Evolutionary conservation across 169 alveolate genomes (phyloP), one percentile per base, ranked within the genome.

Genomic region (Babesia divergens): DNA sequence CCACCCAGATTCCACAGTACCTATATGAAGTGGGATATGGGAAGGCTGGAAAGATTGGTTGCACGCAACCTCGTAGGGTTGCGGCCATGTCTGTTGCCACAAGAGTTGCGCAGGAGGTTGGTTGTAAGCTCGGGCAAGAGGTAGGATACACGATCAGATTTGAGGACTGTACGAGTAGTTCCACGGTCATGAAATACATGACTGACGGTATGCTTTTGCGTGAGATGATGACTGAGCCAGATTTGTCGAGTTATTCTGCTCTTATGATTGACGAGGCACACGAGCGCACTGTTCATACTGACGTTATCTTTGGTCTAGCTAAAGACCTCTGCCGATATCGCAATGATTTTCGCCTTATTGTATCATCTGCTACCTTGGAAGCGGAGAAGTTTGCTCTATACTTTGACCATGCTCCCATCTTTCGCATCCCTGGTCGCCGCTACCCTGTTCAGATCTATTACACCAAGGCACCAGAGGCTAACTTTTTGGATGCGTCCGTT

Each of bases 71-170:
- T 4, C 83, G 99, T 72, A 92, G 99, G 77, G 99, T 98, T 3
- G 99, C 99, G 1, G 99, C 99, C 40, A 97, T 98, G 99, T 90
- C 99, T 42, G 99, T 98, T 13, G 99, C 99, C 42, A 89, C 97
- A 22, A 85, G 99, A 62, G 99, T 98, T 16, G 96, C 99, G 16
- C 81, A 89, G 62, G 99, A 98, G 90, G 91, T 96, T 94, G 95
- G 94, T 56, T 95, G 93, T n/a, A 94, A 94, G 85, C 93, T 98
- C 46, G 99, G 99, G 2, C 92, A 92, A 77, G 98, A 94, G 84
- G 99, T 97, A 20, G 99, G 99, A 6, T 93, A 93, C 69, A 76
- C 84, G 29, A 89, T 89, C 42, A 84, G 99, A 44, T 98, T 98
- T 86, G 99, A 98, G 89, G 99, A 98, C 90, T 94, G 97, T 84